Evolutionary conservation across 2,329 filamentous ascomycete species (phyloP).

Genomic region (Apiospora sp.): DNA sequence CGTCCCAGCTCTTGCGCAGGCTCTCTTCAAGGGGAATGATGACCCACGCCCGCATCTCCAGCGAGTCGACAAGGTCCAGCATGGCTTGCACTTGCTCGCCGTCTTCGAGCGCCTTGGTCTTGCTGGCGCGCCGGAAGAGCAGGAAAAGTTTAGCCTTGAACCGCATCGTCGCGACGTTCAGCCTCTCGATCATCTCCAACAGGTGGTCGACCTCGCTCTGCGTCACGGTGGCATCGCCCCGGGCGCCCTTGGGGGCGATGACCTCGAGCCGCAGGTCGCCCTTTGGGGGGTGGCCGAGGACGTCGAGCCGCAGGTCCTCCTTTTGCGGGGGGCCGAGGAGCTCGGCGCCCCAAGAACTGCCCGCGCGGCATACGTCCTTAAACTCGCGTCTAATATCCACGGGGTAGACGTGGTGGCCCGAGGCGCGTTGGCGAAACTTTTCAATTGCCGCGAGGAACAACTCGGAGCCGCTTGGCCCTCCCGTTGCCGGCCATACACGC

Average conservation of each 20-base stretch:
- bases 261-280: neutral
- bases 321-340: neutral
- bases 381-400: neutral
- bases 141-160: neutral
- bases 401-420: neutral
- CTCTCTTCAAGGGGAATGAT: neutral
- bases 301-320: too few relatives aligned
- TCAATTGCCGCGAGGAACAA: neutral
- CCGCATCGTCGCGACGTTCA: neutral
- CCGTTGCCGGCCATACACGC: neutral
- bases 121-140: neutral
- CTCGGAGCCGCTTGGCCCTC: neutral
- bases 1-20: neutral
- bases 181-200: neutral
- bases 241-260: neutral
- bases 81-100: neutral
- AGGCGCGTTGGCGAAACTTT: neutral
- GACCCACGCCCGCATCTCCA: neutral
- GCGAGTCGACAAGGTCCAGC: neutral
- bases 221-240: neutral
- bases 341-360: neutral
- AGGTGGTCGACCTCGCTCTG: neutral
- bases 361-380: neutral
- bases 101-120: neutral
- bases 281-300: too few relatives aligned